Evolutionary conservation across 768 basidiomycete species (phyloP).

Genomic region (Crassisporium funariophilum): DNA sequence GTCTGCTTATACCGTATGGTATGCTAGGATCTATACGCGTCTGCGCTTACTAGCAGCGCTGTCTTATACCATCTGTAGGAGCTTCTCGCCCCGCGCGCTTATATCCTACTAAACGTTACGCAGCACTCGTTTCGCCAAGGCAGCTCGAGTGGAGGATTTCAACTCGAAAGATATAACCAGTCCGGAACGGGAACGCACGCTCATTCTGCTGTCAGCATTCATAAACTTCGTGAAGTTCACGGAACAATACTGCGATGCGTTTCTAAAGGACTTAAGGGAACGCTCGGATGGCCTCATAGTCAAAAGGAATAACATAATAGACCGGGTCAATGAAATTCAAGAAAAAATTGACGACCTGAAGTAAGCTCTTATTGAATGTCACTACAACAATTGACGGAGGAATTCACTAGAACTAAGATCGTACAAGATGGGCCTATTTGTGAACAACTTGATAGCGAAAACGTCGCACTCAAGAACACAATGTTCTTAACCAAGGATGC

Average conservation of each 20-base stretch:
- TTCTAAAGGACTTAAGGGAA: constrained; percentile 63
- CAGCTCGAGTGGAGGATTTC: constrained; percentile 79
- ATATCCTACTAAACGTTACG: constrained; percentile 3
- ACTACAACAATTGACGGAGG: not conserved
- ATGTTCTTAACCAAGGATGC: constrained; percentile 72
- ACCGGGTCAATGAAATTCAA: constrained; percentile 50
- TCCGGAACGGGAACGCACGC: constrained; percentile 76
- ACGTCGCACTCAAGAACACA: constrained; percentile 58
- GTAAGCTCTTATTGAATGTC: constrained; percentile 43
- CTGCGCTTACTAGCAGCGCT: constrained; percentile 62
- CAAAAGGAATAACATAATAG: constrained; percentile 60
- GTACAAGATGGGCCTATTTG: constrained; percentile 72
- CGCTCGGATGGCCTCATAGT: constrained; percentile 56
- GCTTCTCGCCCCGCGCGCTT: not conserved
- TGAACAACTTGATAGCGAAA: constrained; percentile 60
- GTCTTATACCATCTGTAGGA: constrained; percentile 71
- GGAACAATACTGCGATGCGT: constrained; percentile 65
- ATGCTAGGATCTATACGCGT: constrained; percentile 63
- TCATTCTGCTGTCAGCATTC: constrained; percentile 78
- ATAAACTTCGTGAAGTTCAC: constrained; percentile 94
- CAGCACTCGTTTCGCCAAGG: constrained; percentile 70
- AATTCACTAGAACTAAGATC: constrained; percentile 53
- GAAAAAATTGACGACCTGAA: constrained; percentile 55
- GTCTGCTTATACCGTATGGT: not conserved
- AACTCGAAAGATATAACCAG: constrained; percentile 69